phyloP scores from a whole-genome alignment of 495 filamentous ascomycete genomes.

The Aspergillus conjunctus region DNA sequence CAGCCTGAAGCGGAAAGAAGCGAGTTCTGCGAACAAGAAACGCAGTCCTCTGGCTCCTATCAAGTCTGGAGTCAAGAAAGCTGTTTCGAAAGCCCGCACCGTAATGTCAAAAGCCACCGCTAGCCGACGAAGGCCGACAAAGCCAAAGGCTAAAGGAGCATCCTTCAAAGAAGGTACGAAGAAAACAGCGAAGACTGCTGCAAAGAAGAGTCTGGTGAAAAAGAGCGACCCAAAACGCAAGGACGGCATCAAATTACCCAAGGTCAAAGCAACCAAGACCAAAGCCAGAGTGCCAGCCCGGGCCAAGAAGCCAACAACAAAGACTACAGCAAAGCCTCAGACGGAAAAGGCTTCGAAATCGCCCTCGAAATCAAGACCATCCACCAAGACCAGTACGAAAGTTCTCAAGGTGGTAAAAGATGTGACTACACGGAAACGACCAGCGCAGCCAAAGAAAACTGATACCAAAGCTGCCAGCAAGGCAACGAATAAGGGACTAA shows the following conservation, averaged over 20 bases:
- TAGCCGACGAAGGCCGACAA: constrained; percentile 14
- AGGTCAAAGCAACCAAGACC: constrained; percentile 29
- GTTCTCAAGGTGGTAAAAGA: constrained; percentile 35
- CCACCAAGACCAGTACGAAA: constrained; percentile 39
- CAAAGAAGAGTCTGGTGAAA: constrained; percentile 11
- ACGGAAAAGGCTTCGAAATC: constrained; percentile 3
- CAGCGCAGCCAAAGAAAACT: constrained; percentile 22
- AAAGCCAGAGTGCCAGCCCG: constrained; percentile 23
- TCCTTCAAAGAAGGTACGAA: constrained; percentile 25
- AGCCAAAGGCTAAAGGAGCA: constrained; percentile 6
- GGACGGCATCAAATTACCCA: constrained; percentile 34
- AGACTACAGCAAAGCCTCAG: constrained; percentile 10
- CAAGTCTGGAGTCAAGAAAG: constrained; percentile 44
- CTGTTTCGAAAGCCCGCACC: constrained; percentile 29
- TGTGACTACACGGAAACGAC: constrained; percentile 22
- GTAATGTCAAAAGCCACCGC: constrained; percentile 21
- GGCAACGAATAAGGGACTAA: constrained; percentile 21
- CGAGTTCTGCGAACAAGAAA: constrained; percentile 38
- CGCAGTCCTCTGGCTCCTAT: constrained; percentile 38
- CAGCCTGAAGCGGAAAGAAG: constrained; percentile 39
- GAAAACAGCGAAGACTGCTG: constrained; percentile 24
- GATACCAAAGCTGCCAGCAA: constrained; percentile 25
- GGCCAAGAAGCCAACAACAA: constrained; percentile 20
- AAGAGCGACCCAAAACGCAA: constrained; percentile 24
- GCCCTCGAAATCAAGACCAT: constrained; percentile 35